Evolutionary conservation across 768 basidiomycete genomes (phyloP), one percentile per base, ranked within the genome.

Genomic region (Hygrophoropsis aurantiaca): DNA sequence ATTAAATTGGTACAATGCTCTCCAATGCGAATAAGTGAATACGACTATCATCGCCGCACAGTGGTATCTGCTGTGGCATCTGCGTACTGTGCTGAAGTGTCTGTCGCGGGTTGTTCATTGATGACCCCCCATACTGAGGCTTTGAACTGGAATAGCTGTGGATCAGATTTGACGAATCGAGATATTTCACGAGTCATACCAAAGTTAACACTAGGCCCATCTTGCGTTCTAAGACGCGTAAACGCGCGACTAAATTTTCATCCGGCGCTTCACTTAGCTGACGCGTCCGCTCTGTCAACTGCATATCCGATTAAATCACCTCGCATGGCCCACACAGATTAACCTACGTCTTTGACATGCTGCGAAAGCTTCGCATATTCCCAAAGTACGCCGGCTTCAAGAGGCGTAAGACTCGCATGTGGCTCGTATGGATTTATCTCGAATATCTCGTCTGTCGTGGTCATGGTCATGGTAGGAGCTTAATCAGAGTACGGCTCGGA

Each of bases 81-180:
- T 16, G 53, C 42, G 19, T 54, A 50, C 40, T 55, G 47, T 18
- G 36, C 57, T 11, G 56, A 47, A 35, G 35, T 44, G 40, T 53
- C 57, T 10, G 44, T 52, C 42, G 50, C 60, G 25, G 80, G 78
- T 57, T 88, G 85, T 57, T 90, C 86, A 62, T 87, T 90, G 62
- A 97, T 86, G 44, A 94, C 87, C 11, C 87, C 90, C 92, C 93
- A 95, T 1, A 95, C 92, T 10, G 94, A 95, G 0, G 88, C 93
- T 70, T 97, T 94, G 80, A 94, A 97, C 91, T 94, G 56, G 5
- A 26, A 18, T 0, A 42, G 3, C 39, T 26, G 26, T 56, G 52
- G 50, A 57, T 20, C 6, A n/a, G n/a, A 6, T 24, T 13, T 23
- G 13, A 49, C 24, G 42, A 20, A 26, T 30, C 30, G 11, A 8